These are phyloP conservation scores for Colletotrichum magnum DNA, from an alignment of 2,329 filamentous ascomycete species.

Conservation along the genomic window DNA sequence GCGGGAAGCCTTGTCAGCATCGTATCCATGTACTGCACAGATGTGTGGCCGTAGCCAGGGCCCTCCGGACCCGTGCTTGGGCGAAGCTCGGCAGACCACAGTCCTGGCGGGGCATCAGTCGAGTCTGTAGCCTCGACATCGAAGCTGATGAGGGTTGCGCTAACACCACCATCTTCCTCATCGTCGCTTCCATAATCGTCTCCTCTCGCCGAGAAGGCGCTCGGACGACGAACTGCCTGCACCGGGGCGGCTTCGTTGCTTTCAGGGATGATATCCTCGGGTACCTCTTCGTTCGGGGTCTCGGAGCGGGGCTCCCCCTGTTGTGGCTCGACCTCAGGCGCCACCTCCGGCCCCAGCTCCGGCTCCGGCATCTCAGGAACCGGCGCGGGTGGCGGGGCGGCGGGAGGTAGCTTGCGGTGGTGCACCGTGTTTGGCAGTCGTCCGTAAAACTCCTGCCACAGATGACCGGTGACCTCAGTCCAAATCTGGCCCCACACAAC, in stretches of 20 bases:
- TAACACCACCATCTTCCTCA: constrained; percentile 68
- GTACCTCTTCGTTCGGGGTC: constrained; percentile 1
- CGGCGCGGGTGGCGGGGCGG: constrained; percentile 42
- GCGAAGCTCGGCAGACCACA: constrained; percentile 72
- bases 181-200: constrained; percentile 70
- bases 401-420: constrained; percentile 43
- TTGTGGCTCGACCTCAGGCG: constrained; percentile 11
- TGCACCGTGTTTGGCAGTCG: constrained; percentile 57
- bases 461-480: constrained; percentile 51
- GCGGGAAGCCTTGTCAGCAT: constrained; percentile 66
- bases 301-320: constrained; percentile 17
- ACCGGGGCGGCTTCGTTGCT: constrained; percentile 45
- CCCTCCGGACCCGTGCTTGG: constrained; percentile 59
- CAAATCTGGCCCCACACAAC: constrained; percentile 58
- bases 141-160: constrained; percentile 72
- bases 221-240: constrained; percentile 57
- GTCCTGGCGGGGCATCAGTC: constrained; percentile 63
- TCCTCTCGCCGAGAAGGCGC: constrained; percentile 62
- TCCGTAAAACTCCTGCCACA: constrained; percentile 57
- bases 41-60: constrained; percentile 41
- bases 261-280: constrained; percentile 7
- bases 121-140: constrained; percentile 72
- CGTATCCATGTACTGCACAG: constrained; percentile 60
- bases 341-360: not conserved
- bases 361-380: constrained; percentile 21